These are phyloP conservation scores for Aureobasidium sp. DNA, from an alignment of 2,329 filamentous ascomycete species.

Conservation along the genomic window DNA sequence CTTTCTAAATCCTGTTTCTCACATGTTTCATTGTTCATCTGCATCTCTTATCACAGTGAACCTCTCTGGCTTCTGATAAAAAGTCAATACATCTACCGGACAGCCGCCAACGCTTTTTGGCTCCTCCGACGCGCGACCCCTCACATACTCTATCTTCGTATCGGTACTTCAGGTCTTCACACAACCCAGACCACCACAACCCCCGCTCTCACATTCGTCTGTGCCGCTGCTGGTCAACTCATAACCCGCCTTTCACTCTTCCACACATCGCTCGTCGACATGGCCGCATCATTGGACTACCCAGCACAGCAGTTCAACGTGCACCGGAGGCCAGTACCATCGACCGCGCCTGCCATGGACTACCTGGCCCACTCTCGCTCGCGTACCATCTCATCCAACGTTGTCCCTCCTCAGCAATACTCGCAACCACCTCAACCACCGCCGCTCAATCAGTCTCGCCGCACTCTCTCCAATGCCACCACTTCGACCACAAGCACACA, in stretches of 20 bases:
- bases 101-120: not conserved
- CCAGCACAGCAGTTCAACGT: slow-evolving; percentile 17
- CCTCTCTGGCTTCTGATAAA: not conserved
- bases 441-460: slow-evolving; percentile 32
- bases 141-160: slow-evolving; percentile 4
- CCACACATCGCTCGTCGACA: slow-evolving; percentile 8
- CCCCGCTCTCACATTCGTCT: not conserved
- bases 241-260: not conserved
- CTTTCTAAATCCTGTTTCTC: not conserved
- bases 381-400: slow-evolving; percentile 37
- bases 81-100: not conserved
- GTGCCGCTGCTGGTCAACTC: not conserved
- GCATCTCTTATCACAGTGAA: not conserved
- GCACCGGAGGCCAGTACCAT: slow-evolving; percentile 20
- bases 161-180: not conserved
- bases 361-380: slow-evolving; percentile 34
- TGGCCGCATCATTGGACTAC: slow-evolving; percentile 20
- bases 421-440: slow-evolving; percentile 19
- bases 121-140: slow-evolving; percentile 6
- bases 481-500: slow-evolving; percentile 53
- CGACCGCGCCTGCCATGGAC: slow-evolving; percentile 10
- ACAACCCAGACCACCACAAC: not conserved
- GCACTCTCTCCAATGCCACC: slow-evolving; percentile 62
- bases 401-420: slow-evolving; percentile 25
- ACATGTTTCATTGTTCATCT: not conserved